Evolutionary conservation across 805 yeast species (phyloP).

Genomic region (Naumovozyma castellii): DNA sequence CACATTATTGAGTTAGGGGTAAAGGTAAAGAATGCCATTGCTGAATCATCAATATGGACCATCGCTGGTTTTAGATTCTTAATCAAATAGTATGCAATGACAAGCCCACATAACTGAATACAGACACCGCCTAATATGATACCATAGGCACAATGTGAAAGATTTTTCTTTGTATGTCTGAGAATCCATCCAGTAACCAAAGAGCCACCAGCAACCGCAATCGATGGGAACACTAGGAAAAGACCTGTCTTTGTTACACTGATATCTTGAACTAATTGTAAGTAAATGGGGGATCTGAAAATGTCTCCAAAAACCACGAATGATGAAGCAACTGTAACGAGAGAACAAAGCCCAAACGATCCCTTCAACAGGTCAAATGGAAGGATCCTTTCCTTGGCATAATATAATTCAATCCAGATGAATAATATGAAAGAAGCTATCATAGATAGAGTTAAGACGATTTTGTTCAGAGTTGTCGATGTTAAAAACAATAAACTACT

Average conservation of each 20-base stretch:
- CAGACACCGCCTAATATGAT: constrained; percentile 16
- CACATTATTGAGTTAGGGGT: constrained; percentile 16
- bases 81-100: constrained; percentile 12
- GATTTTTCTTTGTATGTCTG: constrained; percentile 27
- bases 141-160: constrained; percentile 24
- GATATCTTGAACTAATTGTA: constrained; percentile 42
- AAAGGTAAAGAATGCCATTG: constrained; percentile 6
- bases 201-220: constrained; percentile 45
- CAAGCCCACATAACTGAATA: constrained; percentile 18
- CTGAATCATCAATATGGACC: constrained; percentile 1
- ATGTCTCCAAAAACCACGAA: constrained; percentile 38
- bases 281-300: constrained; percentile 52
- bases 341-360: constrained; percentile 45
- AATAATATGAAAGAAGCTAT: constrained; percentile 28
- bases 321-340: constrained; percentile 38
- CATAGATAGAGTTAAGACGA: constrained; percentile 28
- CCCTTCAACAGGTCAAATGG: constrained; percentile 47
- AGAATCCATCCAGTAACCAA: constrained; percentile 43
- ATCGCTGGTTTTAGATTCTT: constrained; percentile 15
- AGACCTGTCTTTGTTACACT: constrained; percentile 47
- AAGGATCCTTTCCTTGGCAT: constrained; percentile 45
- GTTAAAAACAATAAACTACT: constrained; percentile 39
- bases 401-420: constrained; percentile 29
- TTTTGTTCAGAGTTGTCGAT: constrained; percentile 38
- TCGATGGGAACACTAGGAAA: constrained; percentile 46